Evolutionary conservation across 129 eudicot genomes (phyloP).

Genomic region (Artemisia argyi): DNA sequence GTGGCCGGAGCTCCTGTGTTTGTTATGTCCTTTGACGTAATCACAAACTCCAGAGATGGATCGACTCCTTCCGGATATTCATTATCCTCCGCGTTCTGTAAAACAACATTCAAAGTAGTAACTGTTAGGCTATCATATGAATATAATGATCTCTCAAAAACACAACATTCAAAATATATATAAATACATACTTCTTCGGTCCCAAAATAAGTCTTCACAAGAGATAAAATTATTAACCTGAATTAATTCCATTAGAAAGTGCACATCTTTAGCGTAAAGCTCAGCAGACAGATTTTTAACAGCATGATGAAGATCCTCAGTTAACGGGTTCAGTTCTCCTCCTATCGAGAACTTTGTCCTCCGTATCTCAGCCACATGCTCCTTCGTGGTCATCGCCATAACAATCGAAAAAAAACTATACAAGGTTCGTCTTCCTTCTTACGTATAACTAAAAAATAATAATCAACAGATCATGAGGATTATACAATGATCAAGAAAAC

Average conservation of each 20-base stretch:
- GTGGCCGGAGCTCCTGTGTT: constrained; percentile 41
- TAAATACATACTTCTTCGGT: no score
- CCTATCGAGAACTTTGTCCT: constrained; percentile 5
- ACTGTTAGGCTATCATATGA: no score
- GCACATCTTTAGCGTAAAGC: neutral
- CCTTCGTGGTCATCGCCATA: neutral
- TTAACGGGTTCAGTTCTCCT: neutral
- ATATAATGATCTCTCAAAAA: no score
- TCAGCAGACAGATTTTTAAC: constrained; percentile 11
- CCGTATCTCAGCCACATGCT: constrained; percentile 16
- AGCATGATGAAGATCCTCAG: neutral
- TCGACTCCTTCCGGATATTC: constrained; percentile 52
- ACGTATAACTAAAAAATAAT: no score
- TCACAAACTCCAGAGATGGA: constrained; percentile 52
- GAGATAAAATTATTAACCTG: neutral
- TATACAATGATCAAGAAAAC: no score
- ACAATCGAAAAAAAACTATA: neutral
- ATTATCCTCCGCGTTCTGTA: constrained; percentile 66
- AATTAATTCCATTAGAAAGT: neutral
- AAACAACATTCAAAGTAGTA: neutral
- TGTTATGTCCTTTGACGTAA: constrained; percentile 58
- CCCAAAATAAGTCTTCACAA: no score
- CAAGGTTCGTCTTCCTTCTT: no score
- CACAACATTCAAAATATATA: no score
- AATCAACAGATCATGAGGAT: no score